Evolutionary conservation across 257 asterid species (phyloP).

Genomic region (Anisodus tanguticus): DNA sequence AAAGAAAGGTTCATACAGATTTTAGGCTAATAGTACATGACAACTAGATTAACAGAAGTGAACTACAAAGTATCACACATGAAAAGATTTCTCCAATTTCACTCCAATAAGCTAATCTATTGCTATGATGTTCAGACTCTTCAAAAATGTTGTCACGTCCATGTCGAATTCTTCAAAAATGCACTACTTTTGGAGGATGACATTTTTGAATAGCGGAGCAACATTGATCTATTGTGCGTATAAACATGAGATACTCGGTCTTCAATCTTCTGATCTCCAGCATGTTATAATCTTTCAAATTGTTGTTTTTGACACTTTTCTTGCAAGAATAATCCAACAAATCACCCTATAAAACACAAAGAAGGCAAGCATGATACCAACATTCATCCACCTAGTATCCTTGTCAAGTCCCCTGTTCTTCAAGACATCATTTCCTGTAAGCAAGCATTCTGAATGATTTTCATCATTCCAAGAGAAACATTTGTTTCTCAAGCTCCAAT

Average conservation of each 20-base stretch:
- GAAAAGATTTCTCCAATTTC: neutral
- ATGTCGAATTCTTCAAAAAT: too few relatives aligned
- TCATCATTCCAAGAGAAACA: constrained; percentile 60
- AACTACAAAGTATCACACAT: neutral
- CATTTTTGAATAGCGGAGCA: neutral
- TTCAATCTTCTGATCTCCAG: neutral
- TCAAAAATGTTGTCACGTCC: neutral
- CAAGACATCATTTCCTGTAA: constrained; percentile 80
- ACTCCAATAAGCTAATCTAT: neutral
- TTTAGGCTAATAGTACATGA: neutral
- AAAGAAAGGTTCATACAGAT: neutral
- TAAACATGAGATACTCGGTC: neutral
- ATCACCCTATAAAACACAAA: constrained; percentile 69
- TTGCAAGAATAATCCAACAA: constrained; percentile 70
- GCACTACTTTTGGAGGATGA: neutral
- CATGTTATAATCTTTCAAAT: constrained; percentile 30
- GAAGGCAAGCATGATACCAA: constrained; percentile 73
- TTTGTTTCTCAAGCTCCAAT: constrained; percentile 65
- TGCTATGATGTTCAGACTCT: neutral
- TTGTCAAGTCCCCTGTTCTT: constrained; percentile 66
- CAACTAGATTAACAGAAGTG: neutral
- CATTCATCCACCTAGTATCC: constrained; percentile 77
- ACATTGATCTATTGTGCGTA: neutral
- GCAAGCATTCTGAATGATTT: constrained; percentile 48
- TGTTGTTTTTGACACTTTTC: constrained; percentile 72